Percentiles rank a stretch among this genome's conserved stretches.
These are phyloP conservation scores for Acacia crassicarpa DNA, from an alignment of 306 rosid species.

Conservation along the genomic window DNA sequence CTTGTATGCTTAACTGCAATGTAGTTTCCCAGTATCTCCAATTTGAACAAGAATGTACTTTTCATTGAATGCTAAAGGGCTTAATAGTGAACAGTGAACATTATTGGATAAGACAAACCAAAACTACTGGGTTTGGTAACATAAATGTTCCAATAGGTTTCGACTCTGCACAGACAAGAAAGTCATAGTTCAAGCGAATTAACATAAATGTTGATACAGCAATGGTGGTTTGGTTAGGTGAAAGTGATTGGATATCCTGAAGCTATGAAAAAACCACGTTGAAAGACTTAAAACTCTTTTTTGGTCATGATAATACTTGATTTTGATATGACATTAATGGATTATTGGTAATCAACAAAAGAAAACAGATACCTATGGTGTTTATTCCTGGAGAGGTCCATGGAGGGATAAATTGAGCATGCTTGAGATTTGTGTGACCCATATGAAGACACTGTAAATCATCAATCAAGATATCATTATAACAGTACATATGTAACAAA, in stretches of 20 bases:
- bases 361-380: background rate
- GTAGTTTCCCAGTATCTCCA: background rate
- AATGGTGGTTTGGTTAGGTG: background rate
- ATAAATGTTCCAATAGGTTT: background rate
- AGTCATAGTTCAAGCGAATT: background rate
- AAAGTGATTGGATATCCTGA: background rate
- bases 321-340: background rate
- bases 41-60: background rate
- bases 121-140: background rate
- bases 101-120: background rate
- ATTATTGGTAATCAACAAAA: background rate
- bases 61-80: background rate
- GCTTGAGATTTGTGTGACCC: background rate
- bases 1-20: conserved; percentile 13
- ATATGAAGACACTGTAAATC: background rate
- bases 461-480: background rate
- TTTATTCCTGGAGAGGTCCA: background rate
- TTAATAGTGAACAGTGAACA: background rate
- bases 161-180: background rate
- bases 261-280: background rate
- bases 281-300: background rate
- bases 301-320: background rate
- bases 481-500: no score
- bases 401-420: background rate
- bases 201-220: background rate